phyloP scores from a whole-genome alignment of 2,329 filamentous ascomycete genomes.

The Graphilbum fragrans region DNA sequence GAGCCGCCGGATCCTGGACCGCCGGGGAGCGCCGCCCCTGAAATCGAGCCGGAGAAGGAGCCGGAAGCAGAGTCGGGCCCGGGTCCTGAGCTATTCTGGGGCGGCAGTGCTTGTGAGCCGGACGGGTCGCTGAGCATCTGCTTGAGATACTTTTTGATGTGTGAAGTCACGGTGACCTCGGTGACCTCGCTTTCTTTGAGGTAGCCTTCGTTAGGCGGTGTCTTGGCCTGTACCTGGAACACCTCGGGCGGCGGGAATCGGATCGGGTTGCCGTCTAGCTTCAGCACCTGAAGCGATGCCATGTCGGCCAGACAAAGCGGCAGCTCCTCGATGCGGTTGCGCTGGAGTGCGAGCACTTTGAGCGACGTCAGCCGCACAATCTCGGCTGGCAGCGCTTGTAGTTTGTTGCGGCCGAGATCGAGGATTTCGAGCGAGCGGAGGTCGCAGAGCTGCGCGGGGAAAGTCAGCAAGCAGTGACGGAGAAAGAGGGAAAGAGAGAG shows the following conservation, averaged over 20 bases:
- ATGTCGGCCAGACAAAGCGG: slow-evolving; percentile 81
- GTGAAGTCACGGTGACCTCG: slow-evolving; percentile 45
- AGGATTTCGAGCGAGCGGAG: slow-evolving; percentile 82
- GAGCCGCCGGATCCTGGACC: no score
- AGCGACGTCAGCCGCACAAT: slow-evolving; percentile 72
- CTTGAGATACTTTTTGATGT: slow-evolving; percentile 49
- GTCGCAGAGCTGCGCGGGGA: slow-evolving; percentile 57
- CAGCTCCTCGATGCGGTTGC: slow-evolving; percentile 75
- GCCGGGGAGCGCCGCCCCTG: neutral
- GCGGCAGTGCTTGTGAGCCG: no score
- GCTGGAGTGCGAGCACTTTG: slow-evolving; percentile 78
- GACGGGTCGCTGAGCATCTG: slow-evolving; percentile 28
- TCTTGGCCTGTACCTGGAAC: slow-evolving; percentile 44
- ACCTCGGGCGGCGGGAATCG: slow-evolving; percentile 64
- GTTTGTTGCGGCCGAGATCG: slow-evolving; percentile 80
- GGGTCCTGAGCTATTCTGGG: no score
- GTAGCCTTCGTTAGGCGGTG: slow-evolving; percentile 41
- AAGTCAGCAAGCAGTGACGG: neutral
- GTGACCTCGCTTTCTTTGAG: slow-evolving; percentile 52
- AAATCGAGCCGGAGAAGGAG: neutral
- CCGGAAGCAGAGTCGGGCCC: neutral
- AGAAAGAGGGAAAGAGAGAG: neutral
- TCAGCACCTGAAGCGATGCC: slow-evolving; percentile 77
- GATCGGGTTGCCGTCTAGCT: slow-evolving; percentile 80
- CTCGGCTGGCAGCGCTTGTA: slow-evolving; percentile 64